Base-by-base conservation (phyloP, 2,329 filamentous ascomycete species). In the Colletotrichum caudatum region DNA sequence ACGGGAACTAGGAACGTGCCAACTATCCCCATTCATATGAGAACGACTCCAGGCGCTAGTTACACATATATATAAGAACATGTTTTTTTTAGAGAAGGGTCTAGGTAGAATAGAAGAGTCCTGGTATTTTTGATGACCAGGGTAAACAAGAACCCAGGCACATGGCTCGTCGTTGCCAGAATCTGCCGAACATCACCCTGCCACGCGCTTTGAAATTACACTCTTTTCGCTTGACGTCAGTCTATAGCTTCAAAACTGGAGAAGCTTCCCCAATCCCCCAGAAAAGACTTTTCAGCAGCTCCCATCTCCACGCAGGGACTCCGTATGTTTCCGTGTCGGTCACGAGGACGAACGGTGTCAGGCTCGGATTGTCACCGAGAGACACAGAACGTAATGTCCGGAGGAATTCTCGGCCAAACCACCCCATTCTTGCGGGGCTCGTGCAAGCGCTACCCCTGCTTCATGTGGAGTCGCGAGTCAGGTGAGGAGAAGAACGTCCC, bases 401-500 rank as follows among this genome's bases (percentile, higher is more conserved):
- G 61, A 29, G 20, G 50, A 56, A 64, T 56, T 54, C 44, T 64
- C 61, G 61, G 61, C 35, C 61, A 56, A 64, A 64, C 50, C 50
- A 46, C 37, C 61, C 50, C 50, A 23, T 46, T 46, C 37, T n/a
- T 53, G 61, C 50, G 50, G 50, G 50, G 29, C 61, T 56, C 35
- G 18, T 20, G 26, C 50, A 64, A 64, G 33, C 50, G 50, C 37
- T 64, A 26, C 53, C 61, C 61, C 50, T 64, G 50, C 50, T 5
- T 26, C 23, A 33, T 64, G 61, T 64, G 61, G 61, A 35, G 61
- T 64, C 37, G 35, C 50, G 61, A 64, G 61, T 64, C 61, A 64
- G 37, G 26, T 64, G 37, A 50, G 50, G 23, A 46, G 48, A 26
- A 62, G 46, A 62, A 51, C 33, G 37, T 35, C 26, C 20, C 61